Percentiles rank a stretch among this genome's conserved stretches.
Conservation (phyloP, 1,284 basidiomycete genomes). For the Taiwanofungus camphoratus region DNA sequence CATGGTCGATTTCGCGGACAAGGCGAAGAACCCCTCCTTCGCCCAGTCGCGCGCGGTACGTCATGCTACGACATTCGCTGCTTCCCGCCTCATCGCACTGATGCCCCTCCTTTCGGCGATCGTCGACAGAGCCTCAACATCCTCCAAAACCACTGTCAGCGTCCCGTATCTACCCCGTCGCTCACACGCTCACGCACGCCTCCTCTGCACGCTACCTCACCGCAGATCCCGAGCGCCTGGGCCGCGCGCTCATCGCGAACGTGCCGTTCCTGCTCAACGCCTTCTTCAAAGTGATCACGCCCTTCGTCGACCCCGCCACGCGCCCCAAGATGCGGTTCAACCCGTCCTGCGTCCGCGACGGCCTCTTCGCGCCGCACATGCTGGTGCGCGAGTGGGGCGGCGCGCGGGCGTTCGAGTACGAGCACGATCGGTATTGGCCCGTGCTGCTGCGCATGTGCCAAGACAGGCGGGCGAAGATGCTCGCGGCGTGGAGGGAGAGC, state of each 20-base stretch:
- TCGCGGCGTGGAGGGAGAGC: conserved; percentile 55
- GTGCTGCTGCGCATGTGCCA: conserved; percentile 52
- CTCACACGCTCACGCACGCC: background rate
- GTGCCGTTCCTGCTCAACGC: conserved; percentile 77
- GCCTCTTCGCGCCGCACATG: conserved; percentile 51
- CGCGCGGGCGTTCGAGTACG: conserved; percentile 54
- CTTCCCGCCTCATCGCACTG: background rate
- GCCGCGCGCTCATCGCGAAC: conserved; percentile 78
- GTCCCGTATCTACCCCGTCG: conserved; percentile 23
- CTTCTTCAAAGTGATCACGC: conserved; percentile 81
- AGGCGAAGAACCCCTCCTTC: conserved; percentile 71
- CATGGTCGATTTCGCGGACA: conserved; percentile 82
- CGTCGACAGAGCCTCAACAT: conserved; percentile 65
- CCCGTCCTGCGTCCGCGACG: conserved; percentile 53
- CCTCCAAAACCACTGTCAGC: conserved; percentile 71
- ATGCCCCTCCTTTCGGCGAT: too few relatives aligned
- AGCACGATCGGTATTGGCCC: conserved; percentile 72
- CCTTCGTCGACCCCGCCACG: conserved; percentile 78
- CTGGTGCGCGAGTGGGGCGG: conserved; percentile 65
- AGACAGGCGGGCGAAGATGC: conserved; percentile 43
- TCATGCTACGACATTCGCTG: background rate
- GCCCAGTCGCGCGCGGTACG: conserved; percentile 47
- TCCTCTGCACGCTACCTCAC: conserved; percentile 50
- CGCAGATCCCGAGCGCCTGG: conserved; percentile 88
- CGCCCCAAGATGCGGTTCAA: conserved; percentile 54